Evolutionary conservation across 192 early-diverging fungal species (phyloP).

Genomic region (Backusella westeae): DNA sequence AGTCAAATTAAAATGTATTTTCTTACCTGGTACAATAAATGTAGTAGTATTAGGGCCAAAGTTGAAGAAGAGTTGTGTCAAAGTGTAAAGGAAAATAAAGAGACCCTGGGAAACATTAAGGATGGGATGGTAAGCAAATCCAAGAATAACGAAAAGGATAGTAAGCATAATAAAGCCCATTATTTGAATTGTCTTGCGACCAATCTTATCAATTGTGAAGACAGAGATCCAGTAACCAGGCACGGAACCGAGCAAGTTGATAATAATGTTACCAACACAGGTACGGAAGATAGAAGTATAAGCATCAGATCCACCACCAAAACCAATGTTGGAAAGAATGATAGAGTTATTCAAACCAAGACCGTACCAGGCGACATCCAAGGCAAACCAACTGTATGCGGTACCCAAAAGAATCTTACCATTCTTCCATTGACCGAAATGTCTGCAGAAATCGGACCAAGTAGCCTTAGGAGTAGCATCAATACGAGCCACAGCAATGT

Average conservation of each 20-base stretch:
- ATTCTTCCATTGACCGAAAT: slow-evolving; percentile 83
- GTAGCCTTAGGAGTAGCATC: slow-evolving; percentile 34
- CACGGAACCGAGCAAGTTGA: slow-evolving; percentile 81
- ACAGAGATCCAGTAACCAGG: slow-evolving; percentile 98
- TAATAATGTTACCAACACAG: slow-evolving; percentile 88
- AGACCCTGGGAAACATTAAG: slow-evolving; percentile 50
- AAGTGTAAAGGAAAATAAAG: slow-evolving; percentile 65
- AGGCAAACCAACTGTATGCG: slow-evolving; percentile 71
- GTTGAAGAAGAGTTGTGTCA: slow-evolving; percentile 84
- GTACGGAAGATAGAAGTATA: slow-evolving; percentile 64
- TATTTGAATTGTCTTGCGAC: slow-evolving; percentile 91
- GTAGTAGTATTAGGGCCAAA: slow-evolving; percentile 96
- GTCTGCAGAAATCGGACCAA: slow-evolving; percentile 54
- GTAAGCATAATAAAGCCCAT: slow-evolving; percentile 82
- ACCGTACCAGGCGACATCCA: slow-evolving; percentile 82
- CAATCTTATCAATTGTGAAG: slow-evolving; percentile 81
- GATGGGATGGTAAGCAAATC: slow-evolving; percentile 71
- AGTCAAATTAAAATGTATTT: too few relatives aligned
- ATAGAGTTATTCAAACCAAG: slow-evolving; percentile 80
- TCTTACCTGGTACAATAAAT: slow-evolving; percentile 67
- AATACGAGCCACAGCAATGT: slow-evolving; percentile 31
- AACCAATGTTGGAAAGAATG: slow-evolving; percentile 71
- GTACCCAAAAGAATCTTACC: slow-evolving; percentile 77
- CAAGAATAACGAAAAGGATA: slow-evolving; percentile 70
- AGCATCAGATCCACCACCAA: slow-evolving; percentile 38